These are phyloP conservation scores for Fusarium scirpi DNA, from an alignment of 2,329 filamentous ascomycete species.

Conservation along the genomic window DNA sequence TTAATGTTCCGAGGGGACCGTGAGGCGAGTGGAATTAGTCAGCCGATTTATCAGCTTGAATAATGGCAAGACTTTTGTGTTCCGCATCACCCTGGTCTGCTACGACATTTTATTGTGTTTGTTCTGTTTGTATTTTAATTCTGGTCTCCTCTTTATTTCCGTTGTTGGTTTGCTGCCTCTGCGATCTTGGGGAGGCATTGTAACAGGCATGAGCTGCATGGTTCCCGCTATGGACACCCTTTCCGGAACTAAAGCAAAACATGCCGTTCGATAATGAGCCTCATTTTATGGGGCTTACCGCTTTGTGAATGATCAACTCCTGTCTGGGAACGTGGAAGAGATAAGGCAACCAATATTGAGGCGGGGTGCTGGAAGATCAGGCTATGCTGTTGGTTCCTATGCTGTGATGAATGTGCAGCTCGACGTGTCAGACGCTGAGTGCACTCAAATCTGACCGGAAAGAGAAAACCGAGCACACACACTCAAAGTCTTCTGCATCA, in stretches of 20 bases:
- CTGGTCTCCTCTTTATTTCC: not conserved
- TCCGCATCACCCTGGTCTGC: not conserved
- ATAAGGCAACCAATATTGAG: constrained; percentile 5
- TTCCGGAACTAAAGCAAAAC: not conserved
- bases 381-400: constrained; percentile 14
- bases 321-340: accelerated
- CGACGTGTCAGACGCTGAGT: constrained; percentile 14
- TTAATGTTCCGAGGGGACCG: constrained; percentile 11
- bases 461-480: constrained; percentile 1
- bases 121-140: accelerated
- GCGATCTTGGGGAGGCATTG: too few relatives aligned
- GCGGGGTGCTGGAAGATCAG: constrained; percentile 4
- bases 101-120: not conserved
- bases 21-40: constrained; percentile 2
- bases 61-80: not conserved
- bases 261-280: not conserved
- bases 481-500: not conserved
- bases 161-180: not conserved
- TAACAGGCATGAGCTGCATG: not conserved
- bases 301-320: accelerated
- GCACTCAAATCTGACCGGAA: not conserved
- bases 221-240: constrained; percentile 13
- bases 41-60: constrained; percentile 21
- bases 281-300: not conserved
- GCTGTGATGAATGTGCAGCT: constrained; percentile 6